Evolutionary conservation across 176 grass and related monocot species (phyloP).

Genomic region (Pontederia crassipes): DNA sequence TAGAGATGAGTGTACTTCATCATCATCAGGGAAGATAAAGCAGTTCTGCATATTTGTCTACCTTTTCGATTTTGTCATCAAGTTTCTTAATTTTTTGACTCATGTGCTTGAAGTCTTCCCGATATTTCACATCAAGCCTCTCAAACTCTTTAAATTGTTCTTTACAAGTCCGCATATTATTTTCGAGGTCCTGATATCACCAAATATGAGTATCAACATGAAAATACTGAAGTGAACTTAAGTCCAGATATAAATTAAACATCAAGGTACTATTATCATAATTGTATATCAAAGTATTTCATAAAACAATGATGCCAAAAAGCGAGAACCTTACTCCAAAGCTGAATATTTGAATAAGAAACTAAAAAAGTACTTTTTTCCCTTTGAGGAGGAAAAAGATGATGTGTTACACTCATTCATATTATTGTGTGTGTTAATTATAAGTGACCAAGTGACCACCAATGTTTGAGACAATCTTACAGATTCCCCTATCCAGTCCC

Average conservation of each 20-base stretch:
- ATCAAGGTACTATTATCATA: too few relatives aligned
- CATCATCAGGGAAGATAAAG: not conserved
- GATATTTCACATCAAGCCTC: conserved; percentile 68
- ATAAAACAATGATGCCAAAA: too few relatives aligned
- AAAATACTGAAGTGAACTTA: conserved; percentile 15
- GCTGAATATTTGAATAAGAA: too few relatives aligned
- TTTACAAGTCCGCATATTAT: conserved; percentile 72
- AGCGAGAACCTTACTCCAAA: too few relatives aligned
- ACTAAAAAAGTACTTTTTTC: too few relatives aligned
- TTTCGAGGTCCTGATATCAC: conserved; percentile 56
- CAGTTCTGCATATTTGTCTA: conserved; percentile 23
- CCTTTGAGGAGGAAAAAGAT: too few relatives aligned
- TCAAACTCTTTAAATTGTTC: conserved; percentile 94
- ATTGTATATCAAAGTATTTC: too few relatives aligned
- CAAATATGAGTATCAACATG: not conserved
- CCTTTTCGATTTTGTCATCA: conserved; percentile 81
- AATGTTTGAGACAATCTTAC: too few relatives aligned
- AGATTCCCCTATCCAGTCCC: too few relatives aligned
- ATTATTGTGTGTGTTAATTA: too few relatives aligned
- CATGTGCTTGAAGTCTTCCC: conserved; percentile 85
- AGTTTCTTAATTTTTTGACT: conserved; percentile 86
- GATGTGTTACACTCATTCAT: too few relatives aligned
- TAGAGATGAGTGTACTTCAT: not conserved
- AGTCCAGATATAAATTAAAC: not conserved
- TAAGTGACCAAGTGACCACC: too few relatives aligned